These are phyloP conservation scores for Kluyveromyces wickerhamii DNA, from an alignment of 805 yeast genomes.

Conservation along the genomic window DNA sequence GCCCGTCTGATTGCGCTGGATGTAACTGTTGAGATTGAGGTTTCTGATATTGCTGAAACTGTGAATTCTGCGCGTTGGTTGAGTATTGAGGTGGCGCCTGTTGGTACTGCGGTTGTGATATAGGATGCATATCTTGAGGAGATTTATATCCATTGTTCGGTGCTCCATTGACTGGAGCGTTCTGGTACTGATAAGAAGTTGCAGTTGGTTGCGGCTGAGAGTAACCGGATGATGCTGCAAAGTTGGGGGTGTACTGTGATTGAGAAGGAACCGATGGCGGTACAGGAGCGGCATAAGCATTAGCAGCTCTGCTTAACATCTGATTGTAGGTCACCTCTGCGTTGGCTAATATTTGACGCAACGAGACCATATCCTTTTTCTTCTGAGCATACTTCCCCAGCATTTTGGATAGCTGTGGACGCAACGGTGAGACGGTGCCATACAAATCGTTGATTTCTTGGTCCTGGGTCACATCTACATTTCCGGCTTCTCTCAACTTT, in stretches of 20 bases:
- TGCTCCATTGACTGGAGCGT: too few relatives aligned
- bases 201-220: too few relatives aligned
- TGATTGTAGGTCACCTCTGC: slow-evolving; percentile 67
- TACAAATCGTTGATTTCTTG: slow-evolving; percentile 69
- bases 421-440: slow-evolving; percentile 60
- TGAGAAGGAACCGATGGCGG: slow-evolving; percentile 7
- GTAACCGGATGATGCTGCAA: too few relatives aligned
- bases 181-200: too few relatives aligned
- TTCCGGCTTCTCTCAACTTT: slow-evolving; percentile 25
- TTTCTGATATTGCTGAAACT: slow-evolving; percentile 37
- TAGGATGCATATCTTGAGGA: too few relatives aligned
- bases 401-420: slow-evolving; percentile 64
- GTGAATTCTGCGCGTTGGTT: slow-evolving; percentile 31
- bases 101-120: too few relatives aligned
- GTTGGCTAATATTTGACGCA: slow-evolving; percentile 60
- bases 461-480: slow-evolving; percentile 36
- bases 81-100: slow-evolving; percentile 35
- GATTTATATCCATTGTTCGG: too few relatives aligned
- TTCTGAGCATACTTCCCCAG: slow-evolving; percentile 72
- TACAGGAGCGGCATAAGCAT: slow-evolving; percentile 12
- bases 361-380: slow-evolving; percentile 65
- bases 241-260: slow-evolving; percentile 14
- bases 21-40: slow-evolving; percentile 20
- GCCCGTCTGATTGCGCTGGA: too few relatives aligned
- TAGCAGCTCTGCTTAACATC: slow-evolving; percentile 49